Conservation (phyloP, 352 stramenopile genomes). For the Globisporangium megalacanthum region DNA sequence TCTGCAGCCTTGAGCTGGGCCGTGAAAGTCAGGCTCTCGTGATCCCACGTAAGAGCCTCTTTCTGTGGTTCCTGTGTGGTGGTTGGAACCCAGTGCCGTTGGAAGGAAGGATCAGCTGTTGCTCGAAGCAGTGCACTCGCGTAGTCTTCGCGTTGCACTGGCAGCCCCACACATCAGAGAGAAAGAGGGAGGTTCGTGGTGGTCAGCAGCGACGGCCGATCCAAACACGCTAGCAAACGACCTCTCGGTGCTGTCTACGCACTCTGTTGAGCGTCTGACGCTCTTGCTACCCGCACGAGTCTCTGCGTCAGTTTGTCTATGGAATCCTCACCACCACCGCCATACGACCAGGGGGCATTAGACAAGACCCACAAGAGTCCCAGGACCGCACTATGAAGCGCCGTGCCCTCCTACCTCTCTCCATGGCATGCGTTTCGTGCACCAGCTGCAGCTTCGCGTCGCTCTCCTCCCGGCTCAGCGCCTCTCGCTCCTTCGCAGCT, state of each 20-base stretch:
- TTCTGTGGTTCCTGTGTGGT: not conserved
- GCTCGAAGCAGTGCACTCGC: not conserved
- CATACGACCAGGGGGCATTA: not conserved
- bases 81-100: too few relatives aligned
- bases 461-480: conserved; percentile 25
- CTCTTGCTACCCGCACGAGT: not conserved
- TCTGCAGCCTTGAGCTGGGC: conserved; percentile 34
- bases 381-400: too few relatives aligned
- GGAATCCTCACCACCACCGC: not conserved
- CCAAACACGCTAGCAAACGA: not conserved
- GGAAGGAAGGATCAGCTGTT: not conserved
- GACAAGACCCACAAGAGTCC: not conserved
- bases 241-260: not conserved
- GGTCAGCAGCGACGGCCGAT: not conserved
- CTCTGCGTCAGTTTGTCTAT: not conserved
- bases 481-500: conserved; percentile 13
- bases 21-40: conserved; percentile 24
- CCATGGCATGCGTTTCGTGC: not conserved
- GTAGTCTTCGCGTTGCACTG: conserved; percentile 7
- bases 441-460: conserved; percentile 18
- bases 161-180: not conserved
- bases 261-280: not conserved
- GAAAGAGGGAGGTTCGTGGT: not conserved
- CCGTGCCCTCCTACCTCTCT: conserved; percentile 4
- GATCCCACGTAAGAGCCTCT: conserved; percentile 1